These are phyloP conservation scores for Pseudodiploospora longispora DNA, from an alignment of 2,329 filamentous ascomycete species.

Conservation along the genomic window DNA sequence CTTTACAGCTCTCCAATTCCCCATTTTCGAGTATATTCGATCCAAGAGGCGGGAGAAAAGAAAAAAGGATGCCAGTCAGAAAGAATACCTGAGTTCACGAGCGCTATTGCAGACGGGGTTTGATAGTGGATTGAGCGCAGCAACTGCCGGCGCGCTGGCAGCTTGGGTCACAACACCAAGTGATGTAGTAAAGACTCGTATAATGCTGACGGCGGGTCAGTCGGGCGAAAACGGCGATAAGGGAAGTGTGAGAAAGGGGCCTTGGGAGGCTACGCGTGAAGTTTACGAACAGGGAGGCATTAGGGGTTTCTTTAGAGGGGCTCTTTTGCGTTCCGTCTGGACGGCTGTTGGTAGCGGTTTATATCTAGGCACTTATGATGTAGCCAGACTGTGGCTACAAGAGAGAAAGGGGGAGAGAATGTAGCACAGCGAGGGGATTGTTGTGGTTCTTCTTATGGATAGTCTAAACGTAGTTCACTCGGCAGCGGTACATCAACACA, in stretches of 20 bases:
- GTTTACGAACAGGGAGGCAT: constrained; percentile 61
- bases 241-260: constrained; percentile 30
- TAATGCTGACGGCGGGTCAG: constrained; percentile 63
- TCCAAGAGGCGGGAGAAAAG: constrained; percentile 23
- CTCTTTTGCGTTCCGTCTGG: constrained; percentile 65
- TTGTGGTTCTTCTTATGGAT: too few relatives aligned
- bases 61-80: constrained; percentile 2
- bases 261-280: constrained; percentile 53
- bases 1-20: constrained; percentile 83
- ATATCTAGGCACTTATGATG: constrained; percentile 82
- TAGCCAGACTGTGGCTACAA: constrained; percentile 56
- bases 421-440: too few relatives aligned
- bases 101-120: constrained; percentile 56
- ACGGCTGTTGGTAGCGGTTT: constrained; percentile 75
- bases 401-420: too few relatives aligned
- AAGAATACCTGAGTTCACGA: constrained; percentile 4
- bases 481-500: too few relatives aligned
- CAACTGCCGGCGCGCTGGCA: constrained; percentile 63
- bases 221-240: constrained; percentile 15
- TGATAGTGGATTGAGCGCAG: constrained; percentile 68
- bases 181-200: constrained; percentile 82
- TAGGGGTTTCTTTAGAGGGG: constrained; percentile 70
- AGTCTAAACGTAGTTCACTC: too few relatives aligned
- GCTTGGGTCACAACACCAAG: constrained; percentile 80
- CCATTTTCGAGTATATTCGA: constrained; percentile 70